phyloP scores from a whole-genome alignment of 1,139 yeast genomes.

The Torulaspora globosa region DNA sequence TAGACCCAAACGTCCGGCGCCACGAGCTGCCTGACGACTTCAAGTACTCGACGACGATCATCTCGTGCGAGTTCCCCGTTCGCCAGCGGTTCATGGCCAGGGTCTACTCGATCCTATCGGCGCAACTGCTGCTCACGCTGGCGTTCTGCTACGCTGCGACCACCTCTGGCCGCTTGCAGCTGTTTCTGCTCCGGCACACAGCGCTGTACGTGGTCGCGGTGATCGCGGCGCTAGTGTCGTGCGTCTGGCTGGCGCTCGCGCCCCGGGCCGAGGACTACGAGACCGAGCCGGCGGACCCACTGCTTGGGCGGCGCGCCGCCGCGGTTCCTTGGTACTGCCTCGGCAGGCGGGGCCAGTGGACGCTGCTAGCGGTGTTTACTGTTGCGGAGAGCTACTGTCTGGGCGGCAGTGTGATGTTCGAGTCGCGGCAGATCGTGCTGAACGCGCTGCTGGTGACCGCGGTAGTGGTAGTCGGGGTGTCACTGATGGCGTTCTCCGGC shows the following conservation, averaged over 20 bases:
- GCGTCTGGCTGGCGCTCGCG: constrained; percentile 54
- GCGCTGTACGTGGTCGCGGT: constrained; percentile 60
- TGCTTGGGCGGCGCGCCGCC: constrained; percentile 1
- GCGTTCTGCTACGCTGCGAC: constrained; percentile 55
- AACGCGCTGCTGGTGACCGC: constrained; percentile 70
- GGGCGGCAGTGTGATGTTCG: constrained; percentile 62
- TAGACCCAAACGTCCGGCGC: neutral
- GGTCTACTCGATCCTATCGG: constrained; percentile 67
- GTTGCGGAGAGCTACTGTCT: constrained; percentile 68
- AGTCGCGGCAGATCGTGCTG: constrained; percentile 60
- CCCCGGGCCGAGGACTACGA: constrained; percentile 65
- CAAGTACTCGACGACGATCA: constrained; percentile 74
- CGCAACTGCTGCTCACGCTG: constrained; percentile 62
- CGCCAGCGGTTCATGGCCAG: constrained; percentile 74
- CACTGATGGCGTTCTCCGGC: constrained; percentile 76
- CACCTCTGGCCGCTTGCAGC: constrained; percentile 45
- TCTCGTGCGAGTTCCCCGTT: constrained; percentile 70
- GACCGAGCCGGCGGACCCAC: constrained; percentile 4
- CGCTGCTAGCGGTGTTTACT: constrained; percentile 63
- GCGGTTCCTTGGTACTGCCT: constrained; percentile 35
- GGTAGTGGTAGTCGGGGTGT: constrained; percentile 67
- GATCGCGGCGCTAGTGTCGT: constrained; percentile 52
- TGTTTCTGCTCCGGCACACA: constrained; percentile 57
- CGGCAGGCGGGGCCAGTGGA: constrained; percentile 43
- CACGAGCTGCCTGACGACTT: constrained; percentile 60